A percentile compares a stretch with the other conserved stretches of the same genome.
These are phyloP conservation scores for Blastomyces gilchristii DNA, from an alignment of 2,329 filamentous ascomycete species.

Conservation along the genomic window DNA sequence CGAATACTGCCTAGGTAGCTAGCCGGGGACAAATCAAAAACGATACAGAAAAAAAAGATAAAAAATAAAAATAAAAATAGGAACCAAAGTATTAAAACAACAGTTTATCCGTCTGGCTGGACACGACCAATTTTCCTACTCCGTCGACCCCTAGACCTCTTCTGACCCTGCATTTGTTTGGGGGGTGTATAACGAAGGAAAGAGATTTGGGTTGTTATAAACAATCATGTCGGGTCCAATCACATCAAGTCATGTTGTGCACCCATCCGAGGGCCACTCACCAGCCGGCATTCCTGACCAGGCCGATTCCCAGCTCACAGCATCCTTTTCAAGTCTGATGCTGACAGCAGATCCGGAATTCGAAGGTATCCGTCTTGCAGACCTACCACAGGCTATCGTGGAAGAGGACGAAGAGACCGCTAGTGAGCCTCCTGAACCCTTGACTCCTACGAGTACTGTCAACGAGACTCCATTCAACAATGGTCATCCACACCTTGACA, in stretches of 20 bases:
- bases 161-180: too few relatives aligned
- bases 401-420: slow-evolving; percentile 18
- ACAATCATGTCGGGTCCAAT: slow-evolving; percentile 10
- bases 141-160: not conserved
- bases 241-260: slow-evolving; percentile 6
- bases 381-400: slow-evolving; percentile 15
- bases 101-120: slow-evolving; percentile 1
- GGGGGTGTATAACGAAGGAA: too few relatives aligned
- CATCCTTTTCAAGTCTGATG: not conserved
- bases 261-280: slow-evolving; percentile 7
- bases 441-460: slow-evolving; percentile 17
- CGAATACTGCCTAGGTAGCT: not conserved
- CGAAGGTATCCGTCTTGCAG: slow-evolving; percentile 10
- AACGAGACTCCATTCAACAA: slow-evolving; percentile 10
- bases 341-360: slow-evolving; percentile 6
- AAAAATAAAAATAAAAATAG: not conserved
- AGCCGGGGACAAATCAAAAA: not conserved
- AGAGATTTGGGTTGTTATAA: not conserved
- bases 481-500: slow-evolving; percentile 8
- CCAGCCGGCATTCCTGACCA: not conserved
- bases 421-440: slow-evolving; percentile 18
- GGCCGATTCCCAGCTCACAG: not conserved
- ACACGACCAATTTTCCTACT: not conserved
- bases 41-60: too few relatives aligned
- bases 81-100: not conserved